Percentiles rank a stretch among this genome's conserved stretches.
phyloP scores from a whole-genome alignment of 2,329 filamentous ascomycete species.

The Byssochlamys sp. region DNA sequence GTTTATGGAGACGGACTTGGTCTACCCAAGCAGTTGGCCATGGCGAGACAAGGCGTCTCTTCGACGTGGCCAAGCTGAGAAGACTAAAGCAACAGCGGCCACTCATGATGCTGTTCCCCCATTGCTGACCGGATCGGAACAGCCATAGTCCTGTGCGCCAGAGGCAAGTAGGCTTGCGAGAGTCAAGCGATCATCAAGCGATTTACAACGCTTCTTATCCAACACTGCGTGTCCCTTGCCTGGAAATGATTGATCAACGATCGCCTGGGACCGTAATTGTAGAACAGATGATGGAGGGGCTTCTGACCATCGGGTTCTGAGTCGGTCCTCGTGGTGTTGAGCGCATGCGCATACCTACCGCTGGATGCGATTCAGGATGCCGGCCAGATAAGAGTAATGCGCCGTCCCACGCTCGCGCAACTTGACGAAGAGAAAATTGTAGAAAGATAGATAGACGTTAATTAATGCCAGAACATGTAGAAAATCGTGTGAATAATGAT shows the following conservation, averaged over 20 bases:
- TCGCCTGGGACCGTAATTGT: not conserved
- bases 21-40: not conserved
- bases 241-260: not conserved
- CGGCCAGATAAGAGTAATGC: not conserved
- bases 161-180: not conserved
- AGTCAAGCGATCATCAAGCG: not conserved
- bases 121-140: conserved; percentile 1
- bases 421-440: not conserved
- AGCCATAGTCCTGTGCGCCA: conserved; percentile 1
- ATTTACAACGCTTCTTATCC: not conserved
- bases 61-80: conserved; percentile 24
- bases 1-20: not conserved
- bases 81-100: conserved; percentile 11
- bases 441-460: not conserved
- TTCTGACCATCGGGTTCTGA: not conserved
- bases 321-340: conserved; percentile 1
- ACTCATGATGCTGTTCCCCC: conserved; percentile 10
- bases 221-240: not conserved
- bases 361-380: conserved; percentile 3
- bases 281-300: not conserved
- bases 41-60: conserved; percentile 5
- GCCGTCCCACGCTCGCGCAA: not conserved
- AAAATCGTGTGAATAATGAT: conserved; percentile 7
- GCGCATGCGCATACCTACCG: conserved; percentile 2
- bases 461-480: not conserved